Percentiles rank a stretch among this genome's conserved stretches.
Conservation (phyloP, 495 filamentous ascomycete genomes). For the Xylaria acuta region DNA sequence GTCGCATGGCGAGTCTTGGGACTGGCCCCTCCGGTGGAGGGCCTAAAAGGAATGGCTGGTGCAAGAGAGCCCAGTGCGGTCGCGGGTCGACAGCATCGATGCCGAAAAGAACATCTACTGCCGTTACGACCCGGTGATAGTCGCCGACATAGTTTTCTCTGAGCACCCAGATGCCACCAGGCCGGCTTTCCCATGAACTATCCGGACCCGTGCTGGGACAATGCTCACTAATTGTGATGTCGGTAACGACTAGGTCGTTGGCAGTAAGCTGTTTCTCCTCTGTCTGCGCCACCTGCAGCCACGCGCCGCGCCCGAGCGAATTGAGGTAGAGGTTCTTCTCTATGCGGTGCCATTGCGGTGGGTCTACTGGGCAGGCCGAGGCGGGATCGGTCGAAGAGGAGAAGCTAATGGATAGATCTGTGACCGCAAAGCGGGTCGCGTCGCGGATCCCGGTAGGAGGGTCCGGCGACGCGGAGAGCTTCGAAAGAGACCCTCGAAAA, state of each 20-base stretch:
- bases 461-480: not conserved
- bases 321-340: slow-evolving; percentile 34
- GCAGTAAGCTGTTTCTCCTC: slow-evolving; percentile 40
- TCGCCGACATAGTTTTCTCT: slow-evolving; percentile 39
- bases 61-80: slow-evolving; percentile 45
- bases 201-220: slow-evolving; percentile 32
- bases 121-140: slow-evolving; percentile 40
- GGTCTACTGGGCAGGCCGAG: not conserved
- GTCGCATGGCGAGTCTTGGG: slow-evolving; percentile 45
- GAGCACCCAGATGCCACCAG: slow-evolving; percentile 45
- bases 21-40: slow-evolving; percentile 41
- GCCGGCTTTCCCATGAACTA: slow-evolving; percentile 43
- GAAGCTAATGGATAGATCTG: not conserved
- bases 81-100: slow-evolving; percentile 43
- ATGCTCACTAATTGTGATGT: slow-evolving; percentile 42
- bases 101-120: slow-evolving; percentile 45
- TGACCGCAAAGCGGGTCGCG: not conserved
- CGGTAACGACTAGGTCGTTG: slow-evolving; percentile 39
- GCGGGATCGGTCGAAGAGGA: not conserved
- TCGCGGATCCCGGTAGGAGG: not conserved
- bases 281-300: slow-evolving; percentile 38
- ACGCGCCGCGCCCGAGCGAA: not conserved
- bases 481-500: not conserved
- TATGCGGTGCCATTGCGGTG: slow-evolving; percentile 27
- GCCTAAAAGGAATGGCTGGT: slow-evolving; percentile 44